Percentiles rank a stretch among this genome's conserved stretches.
phyloP scores from a whole-genome alignment of 2,329 filamentous ascomycete species.

The Ceratocystis cubensis region DNA sequence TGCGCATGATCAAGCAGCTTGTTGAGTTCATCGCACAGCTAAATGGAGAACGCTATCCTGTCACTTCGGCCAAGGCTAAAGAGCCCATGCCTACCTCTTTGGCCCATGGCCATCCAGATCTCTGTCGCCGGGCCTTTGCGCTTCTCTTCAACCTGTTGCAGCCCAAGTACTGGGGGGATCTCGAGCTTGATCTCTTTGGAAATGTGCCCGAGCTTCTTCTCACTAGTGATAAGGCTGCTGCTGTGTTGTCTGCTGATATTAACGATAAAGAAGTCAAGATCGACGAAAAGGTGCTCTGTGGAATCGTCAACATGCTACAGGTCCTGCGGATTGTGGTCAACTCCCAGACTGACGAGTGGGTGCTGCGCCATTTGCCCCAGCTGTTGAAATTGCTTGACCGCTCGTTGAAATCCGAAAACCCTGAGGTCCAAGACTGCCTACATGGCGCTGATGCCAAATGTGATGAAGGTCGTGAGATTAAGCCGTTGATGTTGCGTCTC shows the following conservation, averaged over 20 bases:
- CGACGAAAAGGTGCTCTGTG: constrained; percentile 48
- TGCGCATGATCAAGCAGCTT: constrained; percentile 84
- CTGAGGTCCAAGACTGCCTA: constrained; percentile 86
- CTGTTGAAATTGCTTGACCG: constrained; percentile 87
- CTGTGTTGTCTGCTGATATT: constrained; percentile 46
- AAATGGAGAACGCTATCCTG: constrained; percentile 62
- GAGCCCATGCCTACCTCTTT: constrained; percentile 37
- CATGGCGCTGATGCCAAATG: constrained; percentile 59
- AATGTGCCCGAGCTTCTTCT: constrained; percentile 81
- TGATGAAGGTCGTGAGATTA: constrained; percentile 57
- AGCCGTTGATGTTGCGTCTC: constrained; percentile 67
- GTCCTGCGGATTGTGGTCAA: constrained; percentile 83
- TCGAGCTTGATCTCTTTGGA: constrained; percentile 74
- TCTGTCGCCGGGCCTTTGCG: constrained; percentile 60
- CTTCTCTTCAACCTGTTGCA: constrained; percentile 76
- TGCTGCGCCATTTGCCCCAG: constrained; percentile 60
- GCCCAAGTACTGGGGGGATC: constrained; percentile 77
- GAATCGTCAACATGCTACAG: constrained; percentile 76
- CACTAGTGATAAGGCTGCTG: constrained; percentile 61
- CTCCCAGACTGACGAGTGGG: constrained; percentile 81
- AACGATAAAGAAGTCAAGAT: constrained; percentile 53
- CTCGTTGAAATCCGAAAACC: constrained; percentile 71
- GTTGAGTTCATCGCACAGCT: constrained; percentile 89
- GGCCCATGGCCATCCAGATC: constrained; percentile 25
- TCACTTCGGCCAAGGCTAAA: constrained; percentile 56